phyloP scores from a whole-genome alignment of 2,329 filamentous ascomycete genomes.

The Calonectria hongkongensis region DNA sequence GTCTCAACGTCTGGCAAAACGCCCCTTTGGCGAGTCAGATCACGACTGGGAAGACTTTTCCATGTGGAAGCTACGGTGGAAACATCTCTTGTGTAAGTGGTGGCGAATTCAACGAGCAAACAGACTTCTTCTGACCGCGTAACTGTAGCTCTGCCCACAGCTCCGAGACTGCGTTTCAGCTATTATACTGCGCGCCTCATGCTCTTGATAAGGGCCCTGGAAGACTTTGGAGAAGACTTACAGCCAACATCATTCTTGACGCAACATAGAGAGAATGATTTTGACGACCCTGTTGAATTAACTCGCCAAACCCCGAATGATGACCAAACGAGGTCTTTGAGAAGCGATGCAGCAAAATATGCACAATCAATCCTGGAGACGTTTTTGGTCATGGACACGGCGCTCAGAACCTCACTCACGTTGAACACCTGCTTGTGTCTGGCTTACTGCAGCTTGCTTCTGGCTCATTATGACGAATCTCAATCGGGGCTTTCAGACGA shows the following conservation, averaged over 20 bases:
- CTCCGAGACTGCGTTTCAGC: constrained; percentile 19
- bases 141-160: constrained; percentile 12
- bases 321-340: background rate
- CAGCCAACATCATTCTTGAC: constrained; percentile 11
- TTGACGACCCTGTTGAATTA: background rate
- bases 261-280: background rate
- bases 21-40: background rate
- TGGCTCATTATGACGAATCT: constrained; percentile 21
- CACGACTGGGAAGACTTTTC: constrained; percentile 6
- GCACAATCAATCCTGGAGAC: constrained; percentile 31
- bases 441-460: constrained; percentile 19
- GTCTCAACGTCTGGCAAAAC: constrained; percentile 11
- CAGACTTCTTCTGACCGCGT: too few species aligned
- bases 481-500: constrained; percentile 12
- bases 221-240: constrained; percentile 24
- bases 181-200: constrained; percentile 28
- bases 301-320: background rate
- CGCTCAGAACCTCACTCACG: constrained; percentile 11
- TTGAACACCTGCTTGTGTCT: constrained; percentile 18
- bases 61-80: constrained; percentile 21
- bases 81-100: constrained; percentile 22
- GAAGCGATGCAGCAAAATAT: constrained; percentile 15
- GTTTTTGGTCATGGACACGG: constrained; percentile 3
- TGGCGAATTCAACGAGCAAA: too few species aligned
- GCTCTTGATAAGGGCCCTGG: constrained; percentile 11